Evolutionary conservation across 495 filamentous ascomycete species (phyloP).

Genomic region (Penicillium taxi): DNA sequence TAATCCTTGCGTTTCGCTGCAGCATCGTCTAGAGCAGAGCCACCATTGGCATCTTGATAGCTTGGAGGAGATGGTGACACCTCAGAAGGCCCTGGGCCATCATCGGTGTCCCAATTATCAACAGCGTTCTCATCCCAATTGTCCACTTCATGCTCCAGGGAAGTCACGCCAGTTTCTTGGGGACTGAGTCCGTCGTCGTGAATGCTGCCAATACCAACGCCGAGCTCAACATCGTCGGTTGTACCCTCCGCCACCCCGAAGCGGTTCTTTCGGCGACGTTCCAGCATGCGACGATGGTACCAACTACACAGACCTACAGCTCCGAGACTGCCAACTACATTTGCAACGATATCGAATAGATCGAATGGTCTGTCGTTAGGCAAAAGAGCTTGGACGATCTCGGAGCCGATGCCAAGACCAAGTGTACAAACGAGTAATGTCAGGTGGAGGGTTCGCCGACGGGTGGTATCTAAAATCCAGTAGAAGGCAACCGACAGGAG

Average conservation of each 20-base stretch:
- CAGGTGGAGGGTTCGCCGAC: conserved; percentile 73
- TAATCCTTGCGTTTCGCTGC: conserved; percentile 17
- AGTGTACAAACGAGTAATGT: conserved; percentile 75
- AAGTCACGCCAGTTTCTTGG: conserved; percentile 47
- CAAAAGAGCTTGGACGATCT: conserved; percentile 72
- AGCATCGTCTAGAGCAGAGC: not conserved
- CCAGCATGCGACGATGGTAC: conserved; percentile 95
- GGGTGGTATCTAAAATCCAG: conserved; percentile 89
- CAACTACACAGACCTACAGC: conserved; percentile 69
- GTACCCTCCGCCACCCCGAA: conserved; percentile 56
- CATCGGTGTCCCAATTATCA: conserved; percentile 64
- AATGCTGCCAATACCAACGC: conserved; percentile 34
- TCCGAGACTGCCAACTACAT: conserved; percentile 67
- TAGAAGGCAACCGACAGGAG: conserved; percentile 81
- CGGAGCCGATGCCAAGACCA: conserved; percentile 70
- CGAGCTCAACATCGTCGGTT: conserved; percentile 48
- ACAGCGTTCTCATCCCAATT: conserved; percentile 78
- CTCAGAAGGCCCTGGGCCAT: conserved; percentile 23
- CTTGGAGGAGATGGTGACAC: conserved; percentile 11
- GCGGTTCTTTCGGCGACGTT: conserved; percentile 69
- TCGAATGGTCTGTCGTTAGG: conserved; percentile 83
- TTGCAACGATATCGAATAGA: conserved; percentile 76
- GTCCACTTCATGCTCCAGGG: conserved; percentile 67
- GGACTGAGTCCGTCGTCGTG: conserved; percentile 50
- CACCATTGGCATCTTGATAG: conserved; percentile 11